These are phyloP conservation scores for Geoglossum glabrum DNA, from an alignment of 495 filamentous ascomycete genomes.

Conservation along the genomic window DNA sequence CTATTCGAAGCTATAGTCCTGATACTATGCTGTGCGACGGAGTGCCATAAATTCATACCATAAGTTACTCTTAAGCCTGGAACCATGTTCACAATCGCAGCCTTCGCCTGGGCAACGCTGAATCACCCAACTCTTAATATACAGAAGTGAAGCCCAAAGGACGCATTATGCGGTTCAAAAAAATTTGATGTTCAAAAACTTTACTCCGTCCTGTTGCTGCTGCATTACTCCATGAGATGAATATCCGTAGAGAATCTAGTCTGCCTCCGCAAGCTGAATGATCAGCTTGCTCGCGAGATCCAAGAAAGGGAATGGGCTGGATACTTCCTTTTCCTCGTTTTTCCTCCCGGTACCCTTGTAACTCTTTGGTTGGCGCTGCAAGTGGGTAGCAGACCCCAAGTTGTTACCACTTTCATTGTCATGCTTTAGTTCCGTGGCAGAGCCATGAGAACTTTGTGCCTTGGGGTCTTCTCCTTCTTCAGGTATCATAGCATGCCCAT, in stretches of 20 bases:
- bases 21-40: not conserved
- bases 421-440: constrained; percentile 2
- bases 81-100: not conserved
- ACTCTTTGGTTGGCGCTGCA: not conserved
- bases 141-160: not conserved
- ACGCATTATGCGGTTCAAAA: not conserved
- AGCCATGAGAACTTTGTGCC: constrained; percentile 9
- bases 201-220: not conserved
- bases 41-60: not conserved
- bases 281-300: constrained; percentile 54
- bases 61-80: not conserved
- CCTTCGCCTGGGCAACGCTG: not conserved
- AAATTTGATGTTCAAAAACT: not conserved
- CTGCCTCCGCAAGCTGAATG: constrained; percentile 53
- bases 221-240: not conserved
- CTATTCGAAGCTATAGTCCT: not conserved
- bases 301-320: constrained; percentile 58
- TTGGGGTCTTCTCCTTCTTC: constrained; percentile 15
- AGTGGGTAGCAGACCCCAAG: constrained; percentile 1
- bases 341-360: constrained; percentile 25
- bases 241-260: constrained; percentile 4
- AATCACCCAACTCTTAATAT: not conserved
- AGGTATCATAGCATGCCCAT: constrained; percentile 9
- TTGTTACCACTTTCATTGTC: not conserved
- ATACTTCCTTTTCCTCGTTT: constrained; percentile 51